Percentiles rank a stretch among this genome's conserved stretches.
These are phyloP conservation scores for Terana coerulea DNA, from an alignment of 768 basidiomycete genomes.

Conservation along the genomic window DNA sequence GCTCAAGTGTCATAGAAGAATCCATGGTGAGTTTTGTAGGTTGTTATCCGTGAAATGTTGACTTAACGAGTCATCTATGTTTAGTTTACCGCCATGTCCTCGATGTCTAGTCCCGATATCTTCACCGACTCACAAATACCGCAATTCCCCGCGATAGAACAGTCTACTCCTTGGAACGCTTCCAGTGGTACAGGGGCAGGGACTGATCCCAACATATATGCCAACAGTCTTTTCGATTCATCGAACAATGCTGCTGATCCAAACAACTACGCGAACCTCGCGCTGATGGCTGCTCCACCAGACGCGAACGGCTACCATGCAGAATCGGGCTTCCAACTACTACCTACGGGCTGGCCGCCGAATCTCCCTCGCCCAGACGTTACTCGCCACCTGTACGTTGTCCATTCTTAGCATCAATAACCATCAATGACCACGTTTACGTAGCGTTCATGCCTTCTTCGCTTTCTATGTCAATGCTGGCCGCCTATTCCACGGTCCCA, in stretches of 20 bases:
- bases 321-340: background rate
- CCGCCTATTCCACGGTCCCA: slow-evolving; percentile 63
- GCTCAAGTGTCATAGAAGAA: no score
- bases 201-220: background rate
- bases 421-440: background rate
- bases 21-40: no score
- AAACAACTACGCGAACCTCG: background rate
- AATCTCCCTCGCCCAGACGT: slow-evolving; percentile 59
- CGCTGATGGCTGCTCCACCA: background rate
- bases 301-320: background rate
- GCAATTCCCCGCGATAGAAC: no score
- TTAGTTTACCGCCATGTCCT: no score
- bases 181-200: background rate
- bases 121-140: no score
- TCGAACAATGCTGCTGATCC: background rate
- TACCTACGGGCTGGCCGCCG: slow-evolving; percentile 44
- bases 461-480: slow-evolving; percentile 69
- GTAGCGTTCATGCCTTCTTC: slow-evolving; percentile 77
- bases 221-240: background rate
- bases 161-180: background rate
- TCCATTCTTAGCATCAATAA: background rate
- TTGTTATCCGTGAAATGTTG: no score
- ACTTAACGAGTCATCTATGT: no score
- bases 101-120: no score
- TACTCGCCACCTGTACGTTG: slow-evolving; percentile 59